Percentiles rank a stretch among this genome's conserved stretches.
phyloP scores from a whole-genome alignment of 345 rosid genomes.

The Turritis glabra region DNA sequence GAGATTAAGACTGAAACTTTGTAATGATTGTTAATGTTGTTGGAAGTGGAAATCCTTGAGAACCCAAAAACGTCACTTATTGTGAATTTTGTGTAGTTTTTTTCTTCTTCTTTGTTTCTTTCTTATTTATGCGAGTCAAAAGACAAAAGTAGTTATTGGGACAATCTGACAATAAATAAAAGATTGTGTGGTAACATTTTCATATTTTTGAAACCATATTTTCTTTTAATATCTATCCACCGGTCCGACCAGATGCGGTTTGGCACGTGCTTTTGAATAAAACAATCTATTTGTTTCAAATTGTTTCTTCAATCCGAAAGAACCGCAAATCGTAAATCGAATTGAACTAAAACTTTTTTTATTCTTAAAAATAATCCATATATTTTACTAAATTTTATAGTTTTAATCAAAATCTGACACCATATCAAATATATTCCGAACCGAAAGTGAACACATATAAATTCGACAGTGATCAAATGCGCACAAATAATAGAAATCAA shows the following conservation, averaged over 20 bases:
- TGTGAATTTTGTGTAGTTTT: background rate
- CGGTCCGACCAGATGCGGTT: constrained; percentile 4
- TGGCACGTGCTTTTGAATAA: background rate
- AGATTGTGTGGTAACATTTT: background rate
- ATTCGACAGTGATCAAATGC: background rate
- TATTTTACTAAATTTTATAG: no score
- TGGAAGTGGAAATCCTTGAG: background rate
- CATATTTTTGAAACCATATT: background rate
- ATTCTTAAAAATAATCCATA: background rate
- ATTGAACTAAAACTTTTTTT: background rate
- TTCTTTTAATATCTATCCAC: background rate
- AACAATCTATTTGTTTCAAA: background rate
- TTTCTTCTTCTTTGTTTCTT: background rate
- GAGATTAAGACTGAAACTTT: background rate
- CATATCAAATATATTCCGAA: background rate
- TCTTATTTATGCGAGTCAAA: background rate
- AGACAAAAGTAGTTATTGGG: background rate
- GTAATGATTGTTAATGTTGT: constrained; percentile 18
- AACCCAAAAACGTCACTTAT: background rate
- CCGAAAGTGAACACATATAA: no score
- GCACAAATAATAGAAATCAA: no score
- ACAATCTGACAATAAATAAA: background rate
- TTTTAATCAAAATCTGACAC: background rate
- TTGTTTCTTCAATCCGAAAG: background rate
- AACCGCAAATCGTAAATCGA: background rate